Conservation (phyloP, 495 filamentous ascomycete species). For the Jackrogersella multiformis region DNA sequence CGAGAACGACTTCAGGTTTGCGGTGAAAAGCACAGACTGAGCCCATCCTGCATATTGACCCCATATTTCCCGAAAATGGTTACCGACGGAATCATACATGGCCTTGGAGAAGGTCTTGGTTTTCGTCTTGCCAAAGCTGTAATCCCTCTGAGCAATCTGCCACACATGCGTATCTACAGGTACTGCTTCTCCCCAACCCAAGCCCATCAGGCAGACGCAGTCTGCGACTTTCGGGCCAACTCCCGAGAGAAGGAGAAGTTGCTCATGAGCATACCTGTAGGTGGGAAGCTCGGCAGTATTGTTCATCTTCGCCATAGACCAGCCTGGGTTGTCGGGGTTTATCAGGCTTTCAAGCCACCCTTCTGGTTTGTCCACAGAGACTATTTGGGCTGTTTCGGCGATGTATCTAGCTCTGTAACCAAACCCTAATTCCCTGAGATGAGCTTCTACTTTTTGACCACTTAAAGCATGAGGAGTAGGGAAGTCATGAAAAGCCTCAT, state of each 20-base stretch:
- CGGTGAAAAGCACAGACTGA: slow-evolving; percentile 95
- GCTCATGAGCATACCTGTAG: slow-evolving; percentile 84
- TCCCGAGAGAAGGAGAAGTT: slow-evolving; percentile 78
- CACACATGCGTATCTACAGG: slow-evolving; percentile 98
- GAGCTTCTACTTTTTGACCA: slow-evolving; percentile 72
- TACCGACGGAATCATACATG: slow-evolving; percentile 88
- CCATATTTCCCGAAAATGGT: slow-evolving; percentile 91
- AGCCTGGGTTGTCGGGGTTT: slow-evolving; percentile 76
- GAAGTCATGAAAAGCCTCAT: slow-evolving; percentile 84
- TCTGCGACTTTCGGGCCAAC: slow-evolving; percentile 98
- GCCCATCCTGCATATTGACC: slow-evolving; percentile 96
- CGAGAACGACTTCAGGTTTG: slow-evolving; percentile 87
- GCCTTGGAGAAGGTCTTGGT: slow-evolving; percentile 86
- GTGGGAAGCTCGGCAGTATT: slow-evolving; percentile 28
- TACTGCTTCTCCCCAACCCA: slow-evolving; percentile 96
- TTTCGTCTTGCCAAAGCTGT: slow-evolving; percentile 86
- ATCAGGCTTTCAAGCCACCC: slow-evolving; percentile 79
- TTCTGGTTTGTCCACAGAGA: slow-evolving; percentile 69
- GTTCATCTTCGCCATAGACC: slow-evolving; percentile 33
- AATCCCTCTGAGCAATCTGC: slow-evolving; percentile 97
- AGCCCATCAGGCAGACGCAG: slow-evolving; percentile 94
- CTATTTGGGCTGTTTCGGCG: slow-evolving; percentile 79
- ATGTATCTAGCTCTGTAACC: slow-evolving; percentile 96
- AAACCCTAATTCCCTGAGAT: slow-evolving; percentile 86
- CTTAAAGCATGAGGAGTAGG: slow-evolving; percentile 77